phyloP scores from a whole-genome alignment of 345 rosid genomes.

The Citrus inodora region DNA sequence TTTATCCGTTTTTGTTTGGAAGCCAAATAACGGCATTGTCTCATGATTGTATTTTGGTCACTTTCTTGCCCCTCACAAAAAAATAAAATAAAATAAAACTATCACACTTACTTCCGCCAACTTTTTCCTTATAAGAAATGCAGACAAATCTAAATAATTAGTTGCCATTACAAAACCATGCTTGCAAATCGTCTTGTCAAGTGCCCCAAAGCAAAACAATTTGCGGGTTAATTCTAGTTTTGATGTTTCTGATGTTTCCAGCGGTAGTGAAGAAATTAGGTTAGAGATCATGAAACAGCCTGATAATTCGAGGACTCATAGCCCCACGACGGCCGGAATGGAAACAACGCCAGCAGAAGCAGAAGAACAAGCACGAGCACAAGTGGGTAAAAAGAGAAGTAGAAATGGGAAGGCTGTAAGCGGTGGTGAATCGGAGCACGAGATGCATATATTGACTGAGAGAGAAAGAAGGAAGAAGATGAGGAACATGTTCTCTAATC shows the following conservation, averaged over 20 bases:
- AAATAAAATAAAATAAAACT: too few relatives aligned
- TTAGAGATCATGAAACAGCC: constrained; percentile 3
- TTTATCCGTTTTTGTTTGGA: constrained; percentile 20
- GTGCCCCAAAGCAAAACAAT: background rate
- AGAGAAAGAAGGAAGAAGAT: constrained; percentile 68
- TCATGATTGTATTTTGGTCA: constrained; percentile 30
- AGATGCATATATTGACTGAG: constrained; percentile 48
- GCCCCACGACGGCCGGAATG: background rate
- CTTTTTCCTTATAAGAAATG: background rate
- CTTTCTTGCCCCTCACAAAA: background rate
- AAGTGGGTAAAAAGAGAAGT: constrained; percentile 25
- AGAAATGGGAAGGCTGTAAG: constrained; percentile 8
- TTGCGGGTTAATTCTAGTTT: constrained; percentile 6
- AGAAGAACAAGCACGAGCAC: background rate
- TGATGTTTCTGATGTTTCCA: background rate
- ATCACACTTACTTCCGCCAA: background rate
- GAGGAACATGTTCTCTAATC: constrained; percentile 50
- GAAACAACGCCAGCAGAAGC: background rate
- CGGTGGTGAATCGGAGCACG: constrained; percentile 36
- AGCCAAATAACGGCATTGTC: constrained; percentile 34
- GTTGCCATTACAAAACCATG: background rate
- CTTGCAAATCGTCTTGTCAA: background rate
- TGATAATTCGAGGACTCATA: constrained; percentile 10
- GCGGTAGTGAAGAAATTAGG: background rate
- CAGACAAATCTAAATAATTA: background rate